phyloP scores from a whole-genome alignment of 495 filamentous ascomycete genomes.

The Penicillium roqueforti region DNA sequence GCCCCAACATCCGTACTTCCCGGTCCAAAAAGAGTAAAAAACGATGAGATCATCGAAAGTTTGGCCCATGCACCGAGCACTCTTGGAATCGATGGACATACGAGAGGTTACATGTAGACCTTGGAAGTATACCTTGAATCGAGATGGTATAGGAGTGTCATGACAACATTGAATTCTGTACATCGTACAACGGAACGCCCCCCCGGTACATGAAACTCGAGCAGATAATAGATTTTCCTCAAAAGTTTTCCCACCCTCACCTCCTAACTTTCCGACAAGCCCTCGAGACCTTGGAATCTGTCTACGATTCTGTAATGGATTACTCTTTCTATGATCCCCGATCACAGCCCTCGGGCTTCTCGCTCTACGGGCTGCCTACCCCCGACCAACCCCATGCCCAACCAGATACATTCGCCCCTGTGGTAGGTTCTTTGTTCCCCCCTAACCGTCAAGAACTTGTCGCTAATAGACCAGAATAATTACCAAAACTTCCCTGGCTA shows the following conservation, averaged over 20 bases:
- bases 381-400: conserved; percentile 30
- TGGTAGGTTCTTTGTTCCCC: conserved; percentile 1
- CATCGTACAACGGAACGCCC: not conserved
- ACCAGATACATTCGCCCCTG: conserved; percentile 13
- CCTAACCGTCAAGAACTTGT: not conserved
- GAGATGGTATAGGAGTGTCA: not conserved
- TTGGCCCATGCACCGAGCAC: conserved; percentile 12
- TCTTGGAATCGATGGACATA: not conserved
- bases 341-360: conserved; percentile 26
- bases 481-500: conserved; percentile 38
- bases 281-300: not conserved
- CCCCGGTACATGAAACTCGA: not conserved
- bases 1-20: not conserved
- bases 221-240: not conserved
- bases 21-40: not conserved
- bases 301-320: conserved; percentile 29
- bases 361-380: conserved; percentile 40
- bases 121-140: not conserved
- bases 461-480: conserved; percentile 11
- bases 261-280: not conserved
- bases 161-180: not conserved
- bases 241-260: not conserved
- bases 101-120: not conserved
- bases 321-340: conserved; percentile 37
- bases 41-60: conserved; percentile 23